Evolutionary conservation across 495 filamentous ascomycete species (phyloP).

Genomic region (Penicillium atrosanguineum): DNA sequence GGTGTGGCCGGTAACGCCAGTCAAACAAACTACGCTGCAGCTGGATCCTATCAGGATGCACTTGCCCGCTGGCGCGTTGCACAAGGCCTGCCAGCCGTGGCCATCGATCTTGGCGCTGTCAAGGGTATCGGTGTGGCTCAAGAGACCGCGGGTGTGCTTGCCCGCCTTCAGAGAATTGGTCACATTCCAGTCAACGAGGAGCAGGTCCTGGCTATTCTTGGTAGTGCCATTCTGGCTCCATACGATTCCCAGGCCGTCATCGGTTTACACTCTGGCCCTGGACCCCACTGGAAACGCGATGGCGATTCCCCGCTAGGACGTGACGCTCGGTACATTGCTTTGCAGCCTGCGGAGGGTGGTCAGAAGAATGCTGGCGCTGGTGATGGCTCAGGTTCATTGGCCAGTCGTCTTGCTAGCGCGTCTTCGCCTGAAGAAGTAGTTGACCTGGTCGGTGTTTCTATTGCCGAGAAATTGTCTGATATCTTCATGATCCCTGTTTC

Average conservation of each 20-base stretch:
- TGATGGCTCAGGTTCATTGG: not conserved
- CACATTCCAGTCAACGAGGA: not conserved
- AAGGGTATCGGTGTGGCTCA: slow-evolving; percentile 26
- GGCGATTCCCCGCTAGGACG: not conserved
- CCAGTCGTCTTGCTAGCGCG: not conserved
- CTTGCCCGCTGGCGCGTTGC: slow-evolving; percentile 25
- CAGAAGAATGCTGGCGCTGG: not conserved
- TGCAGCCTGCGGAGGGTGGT: not conserved
- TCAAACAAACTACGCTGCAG: slow-evolving; percentile 38
- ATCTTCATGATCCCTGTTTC: slow-evolving; percentile 15
- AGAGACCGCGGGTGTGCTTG: slow-evolving; percentile 2
- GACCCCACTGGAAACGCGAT: not conserved
- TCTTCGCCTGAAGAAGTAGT: not conserved
- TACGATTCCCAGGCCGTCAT: slow-evolving; percentile 8
- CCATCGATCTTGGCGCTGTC: slow-evolving; percentile 31
- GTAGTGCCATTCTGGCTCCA: not conserved
- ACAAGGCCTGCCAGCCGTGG: slow-evolving; percentile 23
- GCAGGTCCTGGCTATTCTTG: not conserved
- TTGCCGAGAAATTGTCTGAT: slow-evolving; percentile 9
- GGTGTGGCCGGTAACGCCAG: slow-evolving; percentile 28
- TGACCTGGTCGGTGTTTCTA: not conserved
- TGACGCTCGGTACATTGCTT: not conserved
- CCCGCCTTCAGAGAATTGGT: not conserved
- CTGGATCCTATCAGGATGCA: slow-evolving; percentile 30
- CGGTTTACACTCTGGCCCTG: slow-evolving; percentile 4